Conservation (phyloP, 768 basidiomycete species). For the Collybiopsis confluens region DNA sequence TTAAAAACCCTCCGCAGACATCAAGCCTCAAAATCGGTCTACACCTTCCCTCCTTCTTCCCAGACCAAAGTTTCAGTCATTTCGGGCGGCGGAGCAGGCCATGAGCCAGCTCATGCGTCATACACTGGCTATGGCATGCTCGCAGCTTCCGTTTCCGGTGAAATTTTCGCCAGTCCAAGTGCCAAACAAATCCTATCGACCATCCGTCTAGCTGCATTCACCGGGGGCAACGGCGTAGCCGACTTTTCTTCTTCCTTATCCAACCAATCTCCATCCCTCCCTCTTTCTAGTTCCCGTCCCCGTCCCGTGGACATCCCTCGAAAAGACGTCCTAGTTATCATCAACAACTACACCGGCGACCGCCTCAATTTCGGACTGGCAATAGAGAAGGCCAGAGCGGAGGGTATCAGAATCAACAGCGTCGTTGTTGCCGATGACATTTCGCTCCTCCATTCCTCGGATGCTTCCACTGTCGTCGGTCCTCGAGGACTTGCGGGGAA, state of each 20-base stretch:
- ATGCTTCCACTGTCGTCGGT: slow-evolving; percentile 36
- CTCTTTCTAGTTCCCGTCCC: too few species aligned
- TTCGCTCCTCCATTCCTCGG: slow-evolving; percentile 30
- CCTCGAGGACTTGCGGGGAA: slow-evolving; percentile 46
- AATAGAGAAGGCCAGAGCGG: slow-evolving; percentile 43
- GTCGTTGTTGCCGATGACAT: slow-evolving; percentile 57
- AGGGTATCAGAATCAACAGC: slow-evolving; percentile 32
- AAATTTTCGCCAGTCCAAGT: slow-evolving; percentile 59
- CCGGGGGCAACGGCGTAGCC: slow-evolving; percentile 7
- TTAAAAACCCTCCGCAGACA: slow-evolving; percentile 22
- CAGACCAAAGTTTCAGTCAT: slow-evolving; percentile 34
- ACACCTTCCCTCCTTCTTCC: slow-evolving; percentile 18
- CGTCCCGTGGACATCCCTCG: not conserved
- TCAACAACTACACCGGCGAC: slow-evolving; percentile 53
- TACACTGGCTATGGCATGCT: slow-evolving; percentile 59
- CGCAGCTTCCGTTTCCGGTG: slow-evolving; percentile 52
- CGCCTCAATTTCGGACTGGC: slow-evolving; percentile 57
- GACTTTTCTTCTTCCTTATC: too few species aligned
- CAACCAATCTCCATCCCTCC: too few species aligned
- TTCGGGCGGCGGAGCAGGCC: slow-evolving; percentile 51
- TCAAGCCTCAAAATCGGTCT: slow-evolving; percentile 31
- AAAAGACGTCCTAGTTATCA: slow-evolving; percentile 33
- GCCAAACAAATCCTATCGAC: slow-evolving; percentile 52
- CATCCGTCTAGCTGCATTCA: slow-evolving; percentile 41
- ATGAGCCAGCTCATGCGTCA: slow-evolving; percentile 56